A percentile compares a stretch with the other conserved stretches of the same genome.
Conservation (phyloP, 768 basidiomycete species). For the Lactifluus echinatus region DNA sequence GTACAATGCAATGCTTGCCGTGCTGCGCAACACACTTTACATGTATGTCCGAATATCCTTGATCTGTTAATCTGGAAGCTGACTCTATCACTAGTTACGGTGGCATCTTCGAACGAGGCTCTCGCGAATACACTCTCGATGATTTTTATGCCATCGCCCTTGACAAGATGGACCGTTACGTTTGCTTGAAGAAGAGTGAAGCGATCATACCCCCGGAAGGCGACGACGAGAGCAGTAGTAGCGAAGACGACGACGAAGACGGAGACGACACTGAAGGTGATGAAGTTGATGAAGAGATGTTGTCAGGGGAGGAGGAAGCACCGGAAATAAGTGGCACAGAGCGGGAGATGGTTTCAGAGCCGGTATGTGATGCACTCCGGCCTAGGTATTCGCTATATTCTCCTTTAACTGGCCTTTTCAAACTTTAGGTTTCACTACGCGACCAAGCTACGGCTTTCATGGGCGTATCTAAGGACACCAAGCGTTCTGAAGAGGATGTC, state of each 20-base stretch:
- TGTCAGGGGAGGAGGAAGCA: conserved; percentile 26
- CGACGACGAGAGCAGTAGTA: conserved; percentile 53
- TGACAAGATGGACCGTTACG: conserved; percentile 75
- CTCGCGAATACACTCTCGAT: conserved; percentile 81
- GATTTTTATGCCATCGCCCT: conserved; percentile 77
- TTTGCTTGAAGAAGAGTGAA: conserved; percentile 61
- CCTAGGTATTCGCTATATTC: background rate
- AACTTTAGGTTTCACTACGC: conserved; percentile 31
- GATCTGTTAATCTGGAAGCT: background rate
- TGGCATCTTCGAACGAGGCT: conserved; percentile 77
- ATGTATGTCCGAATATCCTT: conserved; percentile 43
- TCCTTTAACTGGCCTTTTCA: conserved; percentile 6
- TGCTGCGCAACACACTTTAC: conserved; percentile 76
- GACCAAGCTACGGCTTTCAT: conserved; percentile 44
- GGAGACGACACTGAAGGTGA: conserved; percentile 37
- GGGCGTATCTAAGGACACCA: conserved; percentile 52
- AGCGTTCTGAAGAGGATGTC: conserved; percentile 58
- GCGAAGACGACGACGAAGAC: conserved; percentile 50
- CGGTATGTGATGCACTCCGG: conserved; percentile 16
- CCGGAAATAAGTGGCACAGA: conserved; percentile 22
- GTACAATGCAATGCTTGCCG: conserved; percentile 85
- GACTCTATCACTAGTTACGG: conserved; percentile 53
- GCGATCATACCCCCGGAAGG: conserved; percentile 55
- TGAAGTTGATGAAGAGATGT: conserved; percentile 29
- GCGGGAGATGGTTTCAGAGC: conserved; percentile 22